Base-by-base conservation (phyloP, 75 land plant species). In the Gnetum montanum region DNA sequence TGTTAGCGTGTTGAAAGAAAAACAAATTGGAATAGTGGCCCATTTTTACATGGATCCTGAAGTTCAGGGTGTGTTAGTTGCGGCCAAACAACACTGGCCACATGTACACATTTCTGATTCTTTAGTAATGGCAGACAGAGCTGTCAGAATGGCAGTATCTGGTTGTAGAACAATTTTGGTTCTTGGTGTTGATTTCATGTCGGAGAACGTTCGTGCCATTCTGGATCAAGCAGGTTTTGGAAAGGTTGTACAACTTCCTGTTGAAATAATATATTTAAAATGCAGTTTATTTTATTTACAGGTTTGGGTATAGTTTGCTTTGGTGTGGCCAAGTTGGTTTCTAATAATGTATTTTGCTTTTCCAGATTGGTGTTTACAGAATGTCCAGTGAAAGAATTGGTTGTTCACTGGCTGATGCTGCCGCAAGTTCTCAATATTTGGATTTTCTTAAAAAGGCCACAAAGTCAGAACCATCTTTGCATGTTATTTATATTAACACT, bases 11-110 rank as follows among this genome's bases (percentile, higher is more conserved):
- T 63, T 92, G 30, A 70, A 60, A 57, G 67, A 73, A 26, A 94
- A 86, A 61, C 72, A 75, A 56, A 90, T 94, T 53, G 98, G 98
- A 19, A 71, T 94, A 38, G 98, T 83, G 43, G 98, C 98, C 19
- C 98, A 94, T 59, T 94, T 94, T 64, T 94, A 94, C 72, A 94
- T 94, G 98, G 98, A 94, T 57, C 98, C 96, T 20, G 96, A 94
- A 52, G 98, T 94, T 34, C 96, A 94, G 63, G 98, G 98, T 22
- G 78, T 94, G 30, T 68, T 94, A 41, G 94, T 81, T 57, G 98
- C 98, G 60, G 98, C 92, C 22, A 70, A 94, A 66, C 81, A 83
- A 57, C 45, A 62, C 12, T 94, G 98, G 98, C 98, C 98, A 31
- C 91, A 90, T 49, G 83, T 94, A 43, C 61, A 83, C 47, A 94